Base-by-base conservation (phyloP, 208 protist genomes). In the Acanthamoeba triangularis region DNA sequence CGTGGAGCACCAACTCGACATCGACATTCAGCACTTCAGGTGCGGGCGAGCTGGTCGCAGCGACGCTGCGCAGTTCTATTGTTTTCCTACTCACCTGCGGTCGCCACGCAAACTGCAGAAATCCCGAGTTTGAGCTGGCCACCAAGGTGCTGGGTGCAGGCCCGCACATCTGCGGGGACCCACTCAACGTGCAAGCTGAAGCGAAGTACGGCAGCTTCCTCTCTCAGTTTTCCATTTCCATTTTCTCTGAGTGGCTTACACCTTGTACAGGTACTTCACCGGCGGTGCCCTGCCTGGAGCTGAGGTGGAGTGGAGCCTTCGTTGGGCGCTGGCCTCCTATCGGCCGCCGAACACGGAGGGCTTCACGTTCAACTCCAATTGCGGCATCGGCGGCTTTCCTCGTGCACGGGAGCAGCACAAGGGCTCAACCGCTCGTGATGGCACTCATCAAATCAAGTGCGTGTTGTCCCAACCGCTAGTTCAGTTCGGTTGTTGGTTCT, bases 231-330 rank as follows among this genome's bases (percentile, higher is more conserved):
- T 23, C 54, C 0, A 59, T 25, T 23, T 59, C 0, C 18, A 74
- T 37, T 33, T 14, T 20, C 2, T 10, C n/a, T 0, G 10, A 78
- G 11, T 78, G 35, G 30, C 28, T 76, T 0, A 37, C 14, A 59
- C 10, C 78, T 41, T 4, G 41, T 61, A 13, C 80, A 88, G 80
- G 37, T 88, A 90, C 82, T 90, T 90, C 56, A 90, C 82, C 7
- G 82, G 82, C n/a, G 47, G 52, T 37, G 23, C 54, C 18, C 41
- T 90, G 56, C 82, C 82, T 44, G 28, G 28, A 3, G 41, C 49
- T 11, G 52, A 59, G 7, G 41, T 90, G 6, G 1, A 33, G 52
- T 90, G 82, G 82, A 8, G 20, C 30, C 18, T 90, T 13, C 3
- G 16, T 14, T 69, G 54, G 54, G 30, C 47, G 11, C 82, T 7